Evolutionary conservation across 1,139 yeast species (phyloP).

Genomic region (Geotrichum fermentans): DNA sequence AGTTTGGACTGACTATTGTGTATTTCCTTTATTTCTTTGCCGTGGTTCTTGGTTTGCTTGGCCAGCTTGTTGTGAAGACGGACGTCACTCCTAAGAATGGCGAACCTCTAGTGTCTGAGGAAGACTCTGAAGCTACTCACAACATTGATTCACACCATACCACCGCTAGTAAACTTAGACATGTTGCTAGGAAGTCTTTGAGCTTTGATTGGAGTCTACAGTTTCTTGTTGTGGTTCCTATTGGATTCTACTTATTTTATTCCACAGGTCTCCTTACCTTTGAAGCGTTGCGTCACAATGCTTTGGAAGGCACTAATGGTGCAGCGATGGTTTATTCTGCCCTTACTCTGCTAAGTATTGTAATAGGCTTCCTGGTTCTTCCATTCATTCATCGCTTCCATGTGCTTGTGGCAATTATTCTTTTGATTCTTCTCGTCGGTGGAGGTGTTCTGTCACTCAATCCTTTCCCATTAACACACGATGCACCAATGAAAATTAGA

Average conservation of each 20-base stretch:
- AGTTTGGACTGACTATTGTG: slow-evolving; percentile 49
- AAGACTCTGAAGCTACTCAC: slow-evolving; percentile 8
- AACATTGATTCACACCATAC: slow-evolving; percentile 13
- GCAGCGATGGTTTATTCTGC: slow-evolving; percentile 47
- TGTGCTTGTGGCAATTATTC: slow-evolving; percentile 44
- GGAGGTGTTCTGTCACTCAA: slow-evolving; percentile 42
- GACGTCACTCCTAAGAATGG: neutral
- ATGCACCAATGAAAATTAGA: slow-evolving; percentile 64
- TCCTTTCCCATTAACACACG: slow-evolving; percentile 51
- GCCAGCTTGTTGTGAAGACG: slow-evolving; percentile 30
- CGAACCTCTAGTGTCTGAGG: neutral
- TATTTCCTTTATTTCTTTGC: slow-evolving; percentile 51
- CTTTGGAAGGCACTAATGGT: slow-evolving; percentile 55
- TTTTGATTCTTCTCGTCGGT: slow-evolving; percentile 38
- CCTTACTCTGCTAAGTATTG: slow-evolving; percentile 40
- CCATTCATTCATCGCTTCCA: slow-evolving; percentile 73
- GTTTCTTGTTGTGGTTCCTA: slow-evolving; percentile 60
- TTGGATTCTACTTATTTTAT: slow-evolving; percentile 51
- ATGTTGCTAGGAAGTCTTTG: slow-evolving; percentile 40
- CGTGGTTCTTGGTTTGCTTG: slow-evolving; percentile 53
- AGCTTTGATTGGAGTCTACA: slow-evolving; percentile 81
- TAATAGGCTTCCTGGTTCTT: slow-evolving; percentile 53
- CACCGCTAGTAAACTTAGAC: slow-evolving; percentile 25
- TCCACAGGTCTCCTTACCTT: slow-evolving; percentile 46
- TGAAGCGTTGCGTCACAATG: slow-evolving; percentile 63